Percentiles rank a stretch among this genome's conserved stretches.
Conservation (phyloP, 2,329 filamentous ascomycete genomes). For the Cladosporium phlei region DNA sequence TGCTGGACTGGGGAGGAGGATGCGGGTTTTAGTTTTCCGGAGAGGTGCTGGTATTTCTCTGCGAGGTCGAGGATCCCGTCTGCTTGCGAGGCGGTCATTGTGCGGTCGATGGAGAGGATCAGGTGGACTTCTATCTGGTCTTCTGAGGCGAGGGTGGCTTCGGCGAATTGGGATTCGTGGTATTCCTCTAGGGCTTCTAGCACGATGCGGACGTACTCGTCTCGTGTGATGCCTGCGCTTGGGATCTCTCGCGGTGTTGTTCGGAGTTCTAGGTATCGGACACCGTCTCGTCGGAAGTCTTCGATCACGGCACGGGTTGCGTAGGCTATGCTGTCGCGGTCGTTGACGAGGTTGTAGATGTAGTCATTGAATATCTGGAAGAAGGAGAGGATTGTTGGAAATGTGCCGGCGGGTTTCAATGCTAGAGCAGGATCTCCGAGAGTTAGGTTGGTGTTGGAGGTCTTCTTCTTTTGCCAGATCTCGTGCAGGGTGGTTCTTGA, state of each 20-base stretch:
- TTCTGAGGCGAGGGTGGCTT: conserved; percentile 15
- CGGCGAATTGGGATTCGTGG: conserved; percentile 9
- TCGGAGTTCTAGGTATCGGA: conserved; percentile 73
- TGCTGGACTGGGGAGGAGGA: too few relatives aligned
- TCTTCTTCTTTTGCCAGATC: conserved; percentile 60
- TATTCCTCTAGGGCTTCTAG: conserved; percentile 51
- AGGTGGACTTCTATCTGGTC: conserved; percentile 56
- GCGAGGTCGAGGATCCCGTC: conserved; percentile 62
- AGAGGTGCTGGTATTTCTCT: conserved; percentile 27
- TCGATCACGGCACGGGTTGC: conserved; percentile 62
- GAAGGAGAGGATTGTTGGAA: conserved; percentile 50
- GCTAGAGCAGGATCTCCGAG: conserved; percentile 58
- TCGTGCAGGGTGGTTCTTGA: conserved; percentile 67
- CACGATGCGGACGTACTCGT: conserved; percentile 62
- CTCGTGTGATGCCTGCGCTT: conserved; percentile 51
- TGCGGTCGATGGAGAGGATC: conserved; percentile 71
- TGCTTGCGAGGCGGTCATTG: conserved; percentile 56
- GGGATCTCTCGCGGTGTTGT: conserved; percentile 68
- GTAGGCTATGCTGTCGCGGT: conserved; percentile 48
- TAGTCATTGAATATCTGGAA: conserved; percentile 74
- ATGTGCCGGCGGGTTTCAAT: conserved; percentile 58
- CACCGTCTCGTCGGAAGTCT: conserved; percentile 65
- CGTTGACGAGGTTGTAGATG: conserved; percentile 70
- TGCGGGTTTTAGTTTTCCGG: neutral
- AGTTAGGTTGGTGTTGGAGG: conserved; percentile 47